phyloP scores from a whole-genome alignment of 805 yeast species.

The Candida maesae region DNA sequence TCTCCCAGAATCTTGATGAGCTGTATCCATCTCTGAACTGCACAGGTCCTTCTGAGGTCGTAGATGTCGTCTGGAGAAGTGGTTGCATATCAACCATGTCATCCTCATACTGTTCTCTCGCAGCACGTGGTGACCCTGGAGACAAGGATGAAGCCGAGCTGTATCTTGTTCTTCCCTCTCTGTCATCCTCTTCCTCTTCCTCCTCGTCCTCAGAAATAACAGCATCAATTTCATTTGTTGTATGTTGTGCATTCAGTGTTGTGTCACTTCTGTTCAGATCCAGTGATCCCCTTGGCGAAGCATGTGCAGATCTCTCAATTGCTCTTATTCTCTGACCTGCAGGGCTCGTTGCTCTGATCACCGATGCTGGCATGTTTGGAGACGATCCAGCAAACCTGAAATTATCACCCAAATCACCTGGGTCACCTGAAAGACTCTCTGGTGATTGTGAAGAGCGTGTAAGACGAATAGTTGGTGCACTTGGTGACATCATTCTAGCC shows the following conservation, averaged over 20 bases:
- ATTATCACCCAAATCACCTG: slow-evolving; percentile 30
- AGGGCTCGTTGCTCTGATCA: slow-evolving; percentile 31
- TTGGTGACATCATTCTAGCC: slow-evolving; percentile 2
- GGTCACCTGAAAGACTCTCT: slow-evolving; percentile 10
- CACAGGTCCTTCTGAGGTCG: slow-evolving; percentile 6
- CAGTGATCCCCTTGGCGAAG: slow-evolving; percentile 18
- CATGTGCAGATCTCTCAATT: slow-evolving; percentile 13
- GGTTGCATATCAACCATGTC: slow-evolving; percentile 28
- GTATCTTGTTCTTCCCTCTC: slow-evolving; percentile 11
- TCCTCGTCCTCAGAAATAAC: slow-evolving; percentile 2
- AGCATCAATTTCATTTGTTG: slow-evolving; percentile 8
- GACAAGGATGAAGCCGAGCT: slow-evolving; percentile 15
- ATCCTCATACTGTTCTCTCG: slow-evolving; percentile 6
- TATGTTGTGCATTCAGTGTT: slow-evolving; percentile 1
- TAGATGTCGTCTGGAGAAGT: slow-evolving; percentile 21
- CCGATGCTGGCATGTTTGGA: slow-evolving; percentile 32
- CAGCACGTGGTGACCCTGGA: slow-evolving; percentile 2
- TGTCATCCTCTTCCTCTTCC: slow-evolving; percentile 1
- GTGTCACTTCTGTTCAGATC: slow-evolving; percentile 12
- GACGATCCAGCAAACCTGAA: slow-evolving; percentile 33
- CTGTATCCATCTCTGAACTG: slow-evolving; percentile 1
- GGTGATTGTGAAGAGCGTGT: slow-evolving; percentile 16
- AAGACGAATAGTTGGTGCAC: slow-evolving; percentile 13
- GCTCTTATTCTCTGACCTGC: slow-evolving; percentile 23
- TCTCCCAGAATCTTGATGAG: slow-evolving; percentile 20